Evolutionary conservation across 768 basidiomycete genomes (phyloP), one percentile per base, ranked within the genome.

Genomic region (Royoungia palumana): DNA sequence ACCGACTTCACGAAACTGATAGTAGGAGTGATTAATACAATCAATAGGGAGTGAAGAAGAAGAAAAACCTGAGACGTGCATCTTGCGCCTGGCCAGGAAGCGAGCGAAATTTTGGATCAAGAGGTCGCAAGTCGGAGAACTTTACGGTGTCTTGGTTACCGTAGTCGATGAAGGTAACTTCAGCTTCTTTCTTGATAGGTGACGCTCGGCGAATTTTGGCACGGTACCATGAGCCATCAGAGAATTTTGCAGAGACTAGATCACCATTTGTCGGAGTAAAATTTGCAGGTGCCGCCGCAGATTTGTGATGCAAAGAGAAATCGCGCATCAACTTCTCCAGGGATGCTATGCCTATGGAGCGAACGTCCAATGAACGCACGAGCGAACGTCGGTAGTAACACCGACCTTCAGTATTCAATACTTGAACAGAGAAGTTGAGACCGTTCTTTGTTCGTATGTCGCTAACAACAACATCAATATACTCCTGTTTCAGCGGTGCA

Each of bases 291-390:
- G 78, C 66, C 19, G 78, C 69, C 13, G 83, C 76, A 36, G 81
- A 78, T 38, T 81, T 80, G 70, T 98, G 92, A 67, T 94, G 83
- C 30, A 88, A 61, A 6, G 91, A 88, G 61, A 99, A 96, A 51
- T 98, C 94, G 44, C 76, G 77, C 95, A 98, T 98, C 51, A 99
- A 76, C 64, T 89, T 87, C 61, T 96, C 95, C 50, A 99, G 75
- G 6, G 87, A 84, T 10, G 89, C 89, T 50, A 97, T 94, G 46
- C 92, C 93, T 96, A 47, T 12, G 27, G 20, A 38, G 46, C 28
- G 44, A 36, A 38, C 46, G 27, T 37, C 6, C 21, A 41, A 46
- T 38, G 16, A 58, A 39, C 13, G 21, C 16, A 25, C 6, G 7
- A 17, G 4, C 19, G 32, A 32, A 24, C 24, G 10, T 4, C n/a